These are phyloP conservation scores for Phytophthora tentaculata DNA, from an alignment of 352 stramenopile genomes.

Conservation along the genomic window DNA sequence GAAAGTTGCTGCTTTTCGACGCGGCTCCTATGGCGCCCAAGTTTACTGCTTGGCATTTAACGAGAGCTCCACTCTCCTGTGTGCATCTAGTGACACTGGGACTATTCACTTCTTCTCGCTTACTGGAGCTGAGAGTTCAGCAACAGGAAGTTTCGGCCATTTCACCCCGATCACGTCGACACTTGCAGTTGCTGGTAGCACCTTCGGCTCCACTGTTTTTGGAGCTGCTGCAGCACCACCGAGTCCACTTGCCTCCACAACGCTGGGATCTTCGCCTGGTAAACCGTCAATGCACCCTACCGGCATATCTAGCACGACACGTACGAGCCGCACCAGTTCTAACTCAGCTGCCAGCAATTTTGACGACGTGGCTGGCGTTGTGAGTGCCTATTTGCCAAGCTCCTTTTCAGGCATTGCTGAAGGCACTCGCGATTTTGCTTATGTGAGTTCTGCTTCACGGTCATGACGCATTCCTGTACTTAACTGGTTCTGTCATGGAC, in stretches of 20 bases:
- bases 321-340: slow-evolving; percentile 40
- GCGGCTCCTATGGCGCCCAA: slow-evolving; percentile 95
- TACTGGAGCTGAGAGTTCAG: slow-evolving; percentile 70
- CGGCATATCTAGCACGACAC: slow-evolving; percentile 15
- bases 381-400: slow-evolving; percentile 77
- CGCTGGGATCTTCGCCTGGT: slow-evolving; percentile 20
- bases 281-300: slow-evolving; percentile 15
- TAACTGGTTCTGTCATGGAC: slow-evolving; percentile 8
- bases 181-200: slow-evolving; percentile 70
- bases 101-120: slow-evolving; percentile 97
- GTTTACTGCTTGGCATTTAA: slow-evolving; percentile 98
- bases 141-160: slow-evolving; percentile 80
- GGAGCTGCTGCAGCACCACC: slow-evolving; percentile 30
- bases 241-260: slow-evolving; percentile 11
- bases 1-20: slow-evolving; percentile 93
- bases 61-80: slow-evolving; percentile 92
- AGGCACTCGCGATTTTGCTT: slow-evolving; percentile 88
- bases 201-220: slow-evolving; percentile 61
- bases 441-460: slow-evolving; percentile 42
- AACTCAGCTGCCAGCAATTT: slow-evolving; percentile 57
- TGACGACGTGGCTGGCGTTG: slow-evolving; percentile 69
- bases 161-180: slow-evolving; percentile 80
- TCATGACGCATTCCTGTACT: neutral
- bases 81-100: slow-evolving; percentile 96
- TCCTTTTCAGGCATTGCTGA: slow-evolving; percentile 84